Conservation (phyloP, 139 green algal species). For the Eudorina sp. region DNA sequence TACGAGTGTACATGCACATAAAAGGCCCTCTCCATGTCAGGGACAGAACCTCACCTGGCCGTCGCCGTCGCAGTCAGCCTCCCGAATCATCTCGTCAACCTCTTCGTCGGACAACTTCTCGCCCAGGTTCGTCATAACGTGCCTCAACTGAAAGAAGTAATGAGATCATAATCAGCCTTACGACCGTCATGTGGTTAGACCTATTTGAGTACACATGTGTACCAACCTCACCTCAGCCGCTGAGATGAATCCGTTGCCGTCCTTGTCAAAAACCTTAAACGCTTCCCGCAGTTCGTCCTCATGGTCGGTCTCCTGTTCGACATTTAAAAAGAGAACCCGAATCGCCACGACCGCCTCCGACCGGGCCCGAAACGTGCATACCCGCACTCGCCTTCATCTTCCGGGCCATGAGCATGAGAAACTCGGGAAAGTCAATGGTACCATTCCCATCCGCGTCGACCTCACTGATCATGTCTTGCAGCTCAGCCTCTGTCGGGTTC, state of each 20-base stretch:
- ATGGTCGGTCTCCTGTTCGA: conserved; percentile 88
- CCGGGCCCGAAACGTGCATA: not conserved
- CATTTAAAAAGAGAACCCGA: not conserved
- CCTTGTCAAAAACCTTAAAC: conserved; percentile 99
- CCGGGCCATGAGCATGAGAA: conserved; percentile 97
- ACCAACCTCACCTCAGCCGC: conserved; percentile 88
- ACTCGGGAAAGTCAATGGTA: conserved; percentile 99
- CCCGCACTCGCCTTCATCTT: conserved; percentile 95
- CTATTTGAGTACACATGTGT: not conserved
- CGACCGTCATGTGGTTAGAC: too few species aligned
- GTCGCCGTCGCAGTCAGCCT: conserved; percentile 95
- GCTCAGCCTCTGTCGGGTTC: conserved; percentile 99
- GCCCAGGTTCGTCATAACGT: conserved; percentile 99
- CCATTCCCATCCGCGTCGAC: conserved; percentile 99
- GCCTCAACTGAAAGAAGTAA: conserved; percentile 83
- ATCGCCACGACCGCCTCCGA: not conserved
- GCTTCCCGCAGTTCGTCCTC: conserved; percentile 99
- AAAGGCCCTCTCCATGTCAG: too few species aligned
- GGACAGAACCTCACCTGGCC: conserved; percentile 72
- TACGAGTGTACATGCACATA: too few species aligned
- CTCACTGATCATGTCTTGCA: conserved; percentile 99
- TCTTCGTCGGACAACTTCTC: conserved; percentile 99
- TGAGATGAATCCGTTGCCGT: conserved; percentile 99
- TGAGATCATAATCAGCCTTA: not conserved
- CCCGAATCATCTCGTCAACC: conserved; percentile 98